Conservation (phyloP, 805 yeast genomes). For the Schwanniomyces polymorphus region DNA sequence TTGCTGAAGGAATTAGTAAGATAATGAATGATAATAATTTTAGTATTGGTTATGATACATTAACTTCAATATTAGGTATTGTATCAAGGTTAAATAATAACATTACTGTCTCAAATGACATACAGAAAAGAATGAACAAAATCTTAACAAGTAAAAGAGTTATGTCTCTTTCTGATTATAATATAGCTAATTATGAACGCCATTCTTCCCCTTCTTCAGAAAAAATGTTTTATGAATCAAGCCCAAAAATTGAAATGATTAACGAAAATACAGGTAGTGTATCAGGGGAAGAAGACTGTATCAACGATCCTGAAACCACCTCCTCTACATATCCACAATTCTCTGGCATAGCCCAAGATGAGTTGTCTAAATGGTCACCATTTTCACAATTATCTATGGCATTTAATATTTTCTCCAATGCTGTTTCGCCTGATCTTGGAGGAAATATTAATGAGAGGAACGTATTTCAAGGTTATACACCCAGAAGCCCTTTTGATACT, state of each 20-base stretch:
- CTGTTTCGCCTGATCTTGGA: neutral
- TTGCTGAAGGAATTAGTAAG: conserved; percentile 28
- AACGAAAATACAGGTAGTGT: neutral
- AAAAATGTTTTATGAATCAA: neutral
- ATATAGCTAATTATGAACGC: neutral
- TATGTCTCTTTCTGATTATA: neutral
- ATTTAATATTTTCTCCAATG: neutral
- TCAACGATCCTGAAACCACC: neutral
- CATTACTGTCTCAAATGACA: conserved; percentile 17
- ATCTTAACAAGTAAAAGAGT: conserved; percentile 5
- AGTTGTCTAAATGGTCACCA: conserved; percentile 9
- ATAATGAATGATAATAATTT: conserved; percentile 12
- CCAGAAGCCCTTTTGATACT: neutral
- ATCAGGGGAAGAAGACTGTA: neutral
- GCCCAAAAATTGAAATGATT: neutral
- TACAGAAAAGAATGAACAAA: conserved; percentile 16
- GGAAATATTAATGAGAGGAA: neutral
- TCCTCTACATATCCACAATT: neutral
- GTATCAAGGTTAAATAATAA: conserved; percentile 23
- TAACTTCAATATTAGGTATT: conserved; percentile 14
- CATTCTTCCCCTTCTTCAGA: neutral
- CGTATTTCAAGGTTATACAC: neutral
- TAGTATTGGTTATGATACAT: conserved; percentile 5
- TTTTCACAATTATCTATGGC: conserved; percentile 18
- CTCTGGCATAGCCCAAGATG: neutral